Evolutionary conservation across 148 eudicot genomes (phyloP).

Genomic region (Cornus suecica): DNA sequence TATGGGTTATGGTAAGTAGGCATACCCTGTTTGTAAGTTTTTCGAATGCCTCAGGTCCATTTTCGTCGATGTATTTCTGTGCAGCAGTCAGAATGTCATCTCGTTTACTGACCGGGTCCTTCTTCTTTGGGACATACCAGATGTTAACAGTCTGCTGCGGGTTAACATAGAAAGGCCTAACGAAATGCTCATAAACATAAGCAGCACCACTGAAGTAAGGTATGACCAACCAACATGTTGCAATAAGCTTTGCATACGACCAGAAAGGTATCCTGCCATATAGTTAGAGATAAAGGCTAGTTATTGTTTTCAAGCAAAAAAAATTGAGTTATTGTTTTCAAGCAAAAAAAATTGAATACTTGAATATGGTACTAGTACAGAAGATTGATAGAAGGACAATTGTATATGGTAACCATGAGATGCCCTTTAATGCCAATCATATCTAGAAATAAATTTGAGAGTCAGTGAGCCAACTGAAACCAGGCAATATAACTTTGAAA

Average conservation of each 20-base stretch:
- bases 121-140: constrained; percentile 78
- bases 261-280: constrained; percentile 83
- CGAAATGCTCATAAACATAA: constrained; percentile 83
- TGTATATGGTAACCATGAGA: not conserved
- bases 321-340: not conserved
- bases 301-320: not conserved
- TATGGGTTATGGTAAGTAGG: not conserved
- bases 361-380: no score
- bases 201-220: constrained; percentile 98
- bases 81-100: constrained; percentile 82
- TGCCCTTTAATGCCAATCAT: not conserved
- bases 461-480: not conserved
- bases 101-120: constrained; percentile 47
- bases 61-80: constrained; percentile 69
- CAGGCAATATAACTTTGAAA: not conserved
- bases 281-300: not conserved
- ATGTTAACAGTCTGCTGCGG: constrained; percentile 57
- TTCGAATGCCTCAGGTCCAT: constrained; percentile 66
- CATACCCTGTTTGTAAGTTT: constrained; percentile 58
- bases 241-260: constrained; percentile 80
- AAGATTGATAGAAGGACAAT: not conserved
- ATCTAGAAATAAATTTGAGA: not conserved
- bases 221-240: constrained; percentile 93
- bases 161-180: constrained; percentile 65
- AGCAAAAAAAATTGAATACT: no score